Conservation (phyloP, 2,329 filamentous ascomycete species). For the Teratosphaeria destructans region DNA sequence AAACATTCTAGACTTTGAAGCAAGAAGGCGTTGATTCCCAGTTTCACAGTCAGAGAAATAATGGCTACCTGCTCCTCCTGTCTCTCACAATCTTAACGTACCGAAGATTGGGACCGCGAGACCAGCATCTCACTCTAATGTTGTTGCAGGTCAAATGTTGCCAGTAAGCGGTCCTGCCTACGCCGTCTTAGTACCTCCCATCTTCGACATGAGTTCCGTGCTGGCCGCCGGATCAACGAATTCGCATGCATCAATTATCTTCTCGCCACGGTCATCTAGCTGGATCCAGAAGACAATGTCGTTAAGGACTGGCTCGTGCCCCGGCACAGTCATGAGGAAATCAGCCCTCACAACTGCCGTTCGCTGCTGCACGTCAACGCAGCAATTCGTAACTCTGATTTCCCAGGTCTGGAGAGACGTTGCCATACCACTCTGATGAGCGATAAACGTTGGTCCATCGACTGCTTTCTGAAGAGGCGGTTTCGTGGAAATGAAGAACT, state of each 20-base stretch:
- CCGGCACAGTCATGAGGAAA: slow-evolving; percentile 20
- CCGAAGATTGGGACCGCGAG: neutral
- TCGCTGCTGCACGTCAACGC: slow-evolving; percentile 19
- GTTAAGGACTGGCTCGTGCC: slow-evolving; percentile 16
- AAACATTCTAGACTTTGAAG: neutral
- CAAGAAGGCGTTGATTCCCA: neutral
- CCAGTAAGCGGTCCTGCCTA: neutral
- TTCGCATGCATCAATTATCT: slow-evolving; percentile 20
- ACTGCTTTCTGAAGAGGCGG: slow-evolving; percentile 14
- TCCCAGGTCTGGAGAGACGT: slow-evolving; percentile 16
- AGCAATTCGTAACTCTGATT: slow-evolving; percentile 11
- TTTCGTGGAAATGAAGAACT: slow-evolving; percentile 15
- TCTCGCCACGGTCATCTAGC: slow-evolving; percentile 17
- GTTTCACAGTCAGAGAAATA: neutral
- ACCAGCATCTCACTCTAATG: neutral
- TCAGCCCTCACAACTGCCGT: slow-evolving; percentile 16
- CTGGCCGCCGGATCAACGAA: slow-evolving; percentile 24
- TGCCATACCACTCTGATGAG: slow-evolving; percentile 17
- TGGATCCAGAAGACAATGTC: slow-evolving; percentile 26
- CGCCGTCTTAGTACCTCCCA: neutral
- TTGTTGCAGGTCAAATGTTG: neutral
- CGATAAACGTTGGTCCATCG: slow-evolving; percentile 13
- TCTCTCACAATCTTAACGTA: neutral
- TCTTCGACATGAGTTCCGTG: slow-evolving; percentile 2
- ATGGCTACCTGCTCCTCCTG: neutral